These are phyloP conservation scores for Phytophthora niederhauseri DNA, from an alignment of 352 stramenopile species.

Conservation along the genomic window DNA sequence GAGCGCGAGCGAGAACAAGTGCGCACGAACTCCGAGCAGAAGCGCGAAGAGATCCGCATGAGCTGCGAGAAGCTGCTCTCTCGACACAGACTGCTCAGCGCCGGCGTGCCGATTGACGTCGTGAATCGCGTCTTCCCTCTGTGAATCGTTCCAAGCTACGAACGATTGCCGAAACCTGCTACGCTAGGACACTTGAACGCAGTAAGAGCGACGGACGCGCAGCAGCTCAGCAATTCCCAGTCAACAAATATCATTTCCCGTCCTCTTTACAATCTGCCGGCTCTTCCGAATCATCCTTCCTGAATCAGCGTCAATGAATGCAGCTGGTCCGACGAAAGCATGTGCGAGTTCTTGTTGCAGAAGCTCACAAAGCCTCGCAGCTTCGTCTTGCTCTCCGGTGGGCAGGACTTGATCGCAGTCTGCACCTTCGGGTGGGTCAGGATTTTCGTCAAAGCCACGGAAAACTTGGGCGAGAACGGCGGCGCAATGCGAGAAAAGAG, in stretches of 20 bases:
- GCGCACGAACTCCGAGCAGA: no score
- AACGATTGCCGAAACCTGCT: no score
- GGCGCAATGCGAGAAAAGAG: conserved; percentile 74
- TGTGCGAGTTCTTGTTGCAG: conserved; percentile 66
- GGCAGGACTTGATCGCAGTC: conserved; percentile 82
- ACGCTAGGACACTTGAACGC: no score
- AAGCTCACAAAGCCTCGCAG: conserved; percentile 67
- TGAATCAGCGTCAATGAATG: conserved; percentile 60
- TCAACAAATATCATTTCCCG: conserved; percentile 5
- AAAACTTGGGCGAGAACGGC: conserved; percentile 82
- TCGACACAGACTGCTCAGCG: no score
- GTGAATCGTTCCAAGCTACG: no score
- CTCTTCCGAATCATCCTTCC: conserved; percentile 39
- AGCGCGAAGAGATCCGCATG: no score
- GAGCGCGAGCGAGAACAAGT: no score
- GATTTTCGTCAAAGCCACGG: conserved; percentile 70
- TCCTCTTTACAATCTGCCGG: neutral
- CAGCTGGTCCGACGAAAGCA: conserved; percentile 70
- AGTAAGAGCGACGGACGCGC: no score
- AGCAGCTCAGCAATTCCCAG: neutral
- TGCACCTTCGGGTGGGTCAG: conserved; percentile 87
- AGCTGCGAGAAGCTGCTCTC: no score
- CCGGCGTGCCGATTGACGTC: no score
- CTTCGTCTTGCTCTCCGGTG: conserved; percentile 78
- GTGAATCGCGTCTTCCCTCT: no score